Evolutionary conservation across 2,329 filamentous ascomycete species (phyloP).

Genomic region (Paramyrothecium sp.): DNA sequence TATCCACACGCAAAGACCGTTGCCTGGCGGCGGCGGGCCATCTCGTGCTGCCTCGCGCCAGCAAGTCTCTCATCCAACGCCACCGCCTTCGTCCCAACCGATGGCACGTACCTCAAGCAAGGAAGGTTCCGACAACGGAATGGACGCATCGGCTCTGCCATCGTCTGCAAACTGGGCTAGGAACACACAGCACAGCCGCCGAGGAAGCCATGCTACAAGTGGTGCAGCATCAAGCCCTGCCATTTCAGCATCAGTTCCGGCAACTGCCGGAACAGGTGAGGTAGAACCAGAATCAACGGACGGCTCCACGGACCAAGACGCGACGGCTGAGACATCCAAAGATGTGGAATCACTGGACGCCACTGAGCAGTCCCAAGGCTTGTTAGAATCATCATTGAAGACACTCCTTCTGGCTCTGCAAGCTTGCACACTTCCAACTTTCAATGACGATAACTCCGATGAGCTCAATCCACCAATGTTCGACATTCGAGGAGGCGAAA

Average conservation of each 20-base stretch:
- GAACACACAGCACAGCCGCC: constrained; percentile 64
- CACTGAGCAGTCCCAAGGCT: constrained; percentile 5
- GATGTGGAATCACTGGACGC: constrained; percentile 14
- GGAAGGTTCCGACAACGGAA: constrained; percentile 68
- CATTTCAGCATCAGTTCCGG: constrained; percentile 58
- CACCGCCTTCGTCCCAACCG: constrained; percentile 49
- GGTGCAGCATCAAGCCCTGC: constrained; percentile 81
- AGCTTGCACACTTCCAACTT: constrained; percentile 30
- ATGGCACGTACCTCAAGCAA: constrained; percentile 79
- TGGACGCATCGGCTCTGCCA: constrained; percentile 85
- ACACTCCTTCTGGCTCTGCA: constrained; percentile 35
- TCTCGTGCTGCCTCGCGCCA: constrained; percentile 54
- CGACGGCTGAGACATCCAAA: constrained; percentile 17
- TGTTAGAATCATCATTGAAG: constrained; percentile 25
- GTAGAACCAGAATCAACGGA: constrained; percentile 41
- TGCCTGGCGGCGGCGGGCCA: constrained; percentile 51
- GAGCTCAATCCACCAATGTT: constrained; percentile 67
- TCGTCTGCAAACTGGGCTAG: constrained; percentile 92
- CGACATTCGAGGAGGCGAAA: constrained; percentile 77
- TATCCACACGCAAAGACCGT: constrained; percentile 72
- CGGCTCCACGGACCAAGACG: constrained; percentile 26
- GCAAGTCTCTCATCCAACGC: constrained; percentile 36
- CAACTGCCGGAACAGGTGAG: constrained; percentile 52
- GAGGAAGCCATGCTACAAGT: constrained; percentile 78
- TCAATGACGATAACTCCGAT: constrained; percentile 10